phyloP scores from a whole-genome alignment of 2,329 filamentous ascomycete species.

The Colletotrichum kahawae region DNA sequence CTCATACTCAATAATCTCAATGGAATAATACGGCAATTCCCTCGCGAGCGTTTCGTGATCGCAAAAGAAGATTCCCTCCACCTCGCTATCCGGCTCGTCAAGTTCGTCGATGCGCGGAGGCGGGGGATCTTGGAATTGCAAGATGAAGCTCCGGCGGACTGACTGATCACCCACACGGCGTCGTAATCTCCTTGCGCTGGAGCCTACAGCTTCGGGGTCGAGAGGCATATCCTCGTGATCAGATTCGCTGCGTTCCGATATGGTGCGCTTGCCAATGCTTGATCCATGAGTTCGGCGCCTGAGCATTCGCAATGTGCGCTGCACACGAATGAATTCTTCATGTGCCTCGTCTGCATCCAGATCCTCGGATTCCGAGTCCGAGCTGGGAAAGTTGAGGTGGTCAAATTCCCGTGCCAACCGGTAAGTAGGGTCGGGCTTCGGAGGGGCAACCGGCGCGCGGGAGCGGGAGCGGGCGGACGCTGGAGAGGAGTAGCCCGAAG shows the following conservation, averaged over 20 bases:
- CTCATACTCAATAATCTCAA: slow-evolving; percentile 52
- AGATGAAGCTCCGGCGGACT: slow-evolving; percentile 43
- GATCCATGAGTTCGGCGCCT: slow-evolving; percentile 56
- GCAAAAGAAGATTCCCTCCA: slow-evolving; percentile 29
- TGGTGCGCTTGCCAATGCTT: slow-evolving; percentile 57
- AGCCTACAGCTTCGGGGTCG: slow-evolving; percentile 46
- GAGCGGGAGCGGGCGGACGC: slow-evolving; percentile 46
- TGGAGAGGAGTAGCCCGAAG: slow-evolving; percentile 51
- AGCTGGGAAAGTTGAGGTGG: slow-evolving; percentile 47
- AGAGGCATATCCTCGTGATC: slow-evolving; percentile 40
- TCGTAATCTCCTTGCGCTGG: slow-evolving; percentile 52
- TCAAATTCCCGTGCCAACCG: slow-evolving; percentile 48
- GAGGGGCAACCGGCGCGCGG: slow-evolving; percentile 20
- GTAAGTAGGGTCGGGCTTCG: slow-evolving; percentile 41
- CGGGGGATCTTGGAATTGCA: slow-evolving; percentile 56
- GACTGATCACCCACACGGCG: slow-evolving; percentile 45
- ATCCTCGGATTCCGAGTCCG: slow-evolving; percentile 43
- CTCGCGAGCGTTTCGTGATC: slow-evolving; percentile 42
- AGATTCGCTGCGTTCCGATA: slow-evolving; percentile 58
- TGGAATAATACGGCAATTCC: slow-evolving; percentile 55
- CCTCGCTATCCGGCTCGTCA: slow-evolving; percentile 56
- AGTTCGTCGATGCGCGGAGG: slow-evolving; percentile 57
- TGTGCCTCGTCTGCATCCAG: slow-evolving; percentile 35
- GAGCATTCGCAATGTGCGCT: slow-evolving; percentile 47
- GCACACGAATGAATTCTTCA: slow-evolving; percentile 41